These are phyloP conservation scores for Cutaneotrichosporon sp. DNA, from an alignment of 1,284 basidiomycete genomes.

Conservation along the genomic window DNA sequence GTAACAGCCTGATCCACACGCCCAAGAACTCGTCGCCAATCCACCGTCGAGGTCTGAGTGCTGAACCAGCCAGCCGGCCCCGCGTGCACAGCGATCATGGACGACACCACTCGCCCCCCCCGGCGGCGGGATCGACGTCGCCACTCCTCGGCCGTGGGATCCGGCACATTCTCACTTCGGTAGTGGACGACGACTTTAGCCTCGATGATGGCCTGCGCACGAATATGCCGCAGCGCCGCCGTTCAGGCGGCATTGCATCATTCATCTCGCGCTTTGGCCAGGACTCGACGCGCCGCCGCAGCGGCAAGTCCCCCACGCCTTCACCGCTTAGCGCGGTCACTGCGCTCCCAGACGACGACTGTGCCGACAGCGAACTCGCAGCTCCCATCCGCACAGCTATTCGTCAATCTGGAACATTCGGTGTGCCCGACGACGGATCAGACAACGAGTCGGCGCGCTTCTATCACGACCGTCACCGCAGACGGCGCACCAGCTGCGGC, in stretches of 20 bases:
- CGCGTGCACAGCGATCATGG: neutral
- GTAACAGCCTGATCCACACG: neutral
- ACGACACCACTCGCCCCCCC: neutral
- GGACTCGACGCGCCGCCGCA: constrained; percentile 3
- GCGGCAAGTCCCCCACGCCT: neutral
- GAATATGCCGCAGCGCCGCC: neutral
- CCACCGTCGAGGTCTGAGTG: too few relatives aligned
- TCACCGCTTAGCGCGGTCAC: neutral
- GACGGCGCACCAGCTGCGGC: constrained; percentile 4
- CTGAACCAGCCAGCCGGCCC: neutral
- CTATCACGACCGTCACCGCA: neutral
- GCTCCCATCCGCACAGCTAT: constrained; percentile 15
- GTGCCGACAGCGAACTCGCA: too few relatives aligned
- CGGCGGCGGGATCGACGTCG: neutral
- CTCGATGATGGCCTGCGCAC: neutral
- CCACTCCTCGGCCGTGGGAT: neutral
- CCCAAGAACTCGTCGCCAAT: too few relatives aligned
- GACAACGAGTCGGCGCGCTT: neutral
- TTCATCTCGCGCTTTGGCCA: constrained; percentile 5
- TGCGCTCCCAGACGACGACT: neutral
- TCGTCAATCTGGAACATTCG: constrained; percentile 29
- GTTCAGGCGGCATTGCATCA: constrained; percentile 4
- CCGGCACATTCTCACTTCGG: neutral
- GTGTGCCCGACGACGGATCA: constrained; percentile 32
- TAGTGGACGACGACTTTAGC: neutral